Percentiles rank a stretch among this genome's conserved stretches.
phyloP scores from a whole-genome alignment of 345 rosid species.

The Eutrema yunnanense region DNA sequence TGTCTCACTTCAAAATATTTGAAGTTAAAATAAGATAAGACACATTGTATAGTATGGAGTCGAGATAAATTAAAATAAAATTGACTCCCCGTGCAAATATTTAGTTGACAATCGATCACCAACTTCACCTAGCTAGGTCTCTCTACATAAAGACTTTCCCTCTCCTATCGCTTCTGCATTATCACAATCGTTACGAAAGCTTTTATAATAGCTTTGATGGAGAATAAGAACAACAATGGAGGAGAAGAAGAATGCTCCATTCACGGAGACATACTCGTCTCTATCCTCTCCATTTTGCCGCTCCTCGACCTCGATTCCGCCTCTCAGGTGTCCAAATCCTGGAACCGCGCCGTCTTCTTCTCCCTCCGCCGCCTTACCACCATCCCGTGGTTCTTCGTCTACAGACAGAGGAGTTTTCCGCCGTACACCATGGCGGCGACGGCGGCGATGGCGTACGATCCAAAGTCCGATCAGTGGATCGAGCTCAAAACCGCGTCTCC shows the following conservation, averaged over 20 bases:
- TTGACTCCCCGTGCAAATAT: neutral
- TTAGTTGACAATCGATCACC: neutral
- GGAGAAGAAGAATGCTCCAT: conserved; percentile 16
- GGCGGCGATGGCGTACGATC: conserved; percentile 51
- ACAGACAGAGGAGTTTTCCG: conserved; percentile 35
- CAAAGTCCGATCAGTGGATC: conserved; percentile 60
- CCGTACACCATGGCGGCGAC: conserved; percentile 32
- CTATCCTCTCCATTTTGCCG: conserved; percentile 47
- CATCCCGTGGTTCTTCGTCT: conserved; percentile 69
- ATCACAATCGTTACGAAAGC: neutral
- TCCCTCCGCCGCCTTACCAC: conserved; percentile 48
- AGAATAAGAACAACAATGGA: neutral
- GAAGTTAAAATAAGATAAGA: neutral
- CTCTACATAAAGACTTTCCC: neutral
- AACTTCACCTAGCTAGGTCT: neutral
- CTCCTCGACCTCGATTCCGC: conserved; percentile 59
- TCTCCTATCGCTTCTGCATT: neutral
- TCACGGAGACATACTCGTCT: conserved; percentile 50
- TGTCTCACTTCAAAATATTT: no score
- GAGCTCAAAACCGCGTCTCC: conserved; percentile 29
- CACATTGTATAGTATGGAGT: no score
- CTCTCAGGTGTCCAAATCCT: conserved; percentile 52
- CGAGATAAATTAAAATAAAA: neutral
- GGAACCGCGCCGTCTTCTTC: conserved; percentile 60
- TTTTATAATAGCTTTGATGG: neutral